Evolutionary conservation across 1,139 yeast species (phyloP).

Genomic region (Wickerhamomyces sp.): DNA sequence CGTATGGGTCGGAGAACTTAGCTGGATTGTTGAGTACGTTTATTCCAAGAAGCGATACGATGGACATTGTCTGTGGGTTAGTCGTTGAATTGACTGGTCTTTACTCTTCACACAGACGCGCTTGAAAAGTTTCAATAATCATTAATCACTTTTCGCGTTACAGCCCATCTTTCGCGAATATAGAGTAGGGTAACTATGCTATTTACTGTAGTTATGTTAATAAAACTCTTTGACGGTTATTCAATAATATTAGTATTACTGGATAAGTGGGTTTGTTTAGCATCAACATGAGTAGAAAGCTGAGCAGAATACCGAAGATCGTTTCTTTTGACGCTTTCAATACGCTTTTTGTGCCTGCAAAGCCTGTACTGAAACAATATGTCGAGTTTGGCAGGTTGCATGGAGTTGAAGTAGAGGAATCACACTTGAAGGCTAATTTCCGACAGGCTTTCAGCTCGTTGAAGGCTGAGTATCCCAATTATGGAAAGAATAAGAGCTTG

Average conservation of each 20-base stretch:
- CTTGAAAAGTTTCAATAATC: too few relatives aligned
- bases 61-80: too few relatives aligned
- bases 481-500: conserved; percentile 42
- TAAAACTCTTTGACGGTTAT: too few relatives aligned
- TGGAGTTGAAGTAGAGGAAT: conserved; percentile 39
- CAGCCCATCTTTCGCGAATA: too few relatives aligned
- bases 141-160: too few relatives aligned
- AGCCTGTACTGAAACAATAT: conserved; percentile 51
- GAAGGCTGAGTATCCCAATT: conserved; percentile 46
- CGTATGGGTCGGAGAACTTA: conserved; percentile 86
- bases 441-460: conserved; percentile 28
- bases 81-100: too few relatives aligned
- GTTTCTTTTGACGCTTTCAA: conserved; percentile 67
- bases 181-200: too few relatives aligned
- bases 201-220: too few relatives aligned
- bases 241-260: too few relatives aligned
- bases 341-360: conserved; percentile 56
- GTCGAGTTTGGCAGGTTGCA: conserved; percentile 39
- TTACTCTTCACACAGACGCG: too few relatives aligned
- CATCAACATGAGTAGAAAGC: too few relatives aligned
- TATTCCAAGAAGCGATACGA: conserved; percentile 87
- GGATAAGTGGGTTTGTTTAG: too few relatives aligned
- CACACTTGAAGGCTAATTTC: conserved; percentile 25
- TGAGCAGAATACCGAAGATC: conserved; percentile 35
- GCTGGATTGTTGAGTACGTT: conserved; percentile 95